phyloP scores from a whole-genome alignment of 305 asterid genomes.

The Solanum hybrid region DNA sequence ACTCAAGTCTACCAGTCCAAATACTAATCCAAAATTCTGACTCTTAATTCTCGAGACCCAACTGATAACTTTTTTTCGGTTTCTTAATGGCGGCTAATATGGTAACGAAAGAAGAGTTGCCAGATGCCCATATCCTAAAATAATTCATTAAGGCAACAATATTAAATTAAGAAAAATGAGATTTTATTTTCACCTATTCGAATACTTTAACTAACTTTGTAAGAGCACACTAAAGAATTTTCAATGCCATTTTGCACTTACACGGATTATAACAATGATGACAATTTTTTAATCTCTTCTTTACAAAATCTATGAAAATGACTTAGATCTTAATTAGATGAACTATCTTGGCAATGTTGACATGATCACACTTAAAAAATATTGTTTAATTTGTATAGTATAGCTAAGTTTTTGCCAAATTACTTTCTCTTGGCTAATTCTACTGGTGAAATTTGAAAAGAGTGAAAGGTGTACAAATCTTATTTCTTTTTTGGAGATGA shows the following conservation, averaged over 20 bases:
- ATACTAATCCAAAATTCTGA: background rate
- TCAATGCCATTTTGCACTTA: background rate
- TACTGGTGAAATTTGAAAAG: background rate
- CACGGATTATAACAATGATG: background rate
- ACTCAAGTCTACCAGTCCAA: background rate
- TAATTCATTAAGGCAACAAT: background rate
- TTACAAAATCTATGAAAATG: background rate
- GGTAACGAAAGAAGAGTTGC: background rate
- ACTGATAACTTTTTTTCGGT: background rate
- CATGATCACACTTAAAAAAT: background rate
- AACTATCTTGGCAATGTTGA: background rate
- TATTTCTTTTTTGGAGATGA: no score
- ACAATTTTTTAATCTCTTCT: background rate
- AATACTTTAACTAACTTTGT: background rate
- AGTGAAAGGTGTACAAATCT: background rate
- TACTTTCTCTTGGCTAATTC: background rate
- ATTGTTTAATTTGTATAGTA: background rate
- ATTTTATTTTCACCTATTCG: background rate
- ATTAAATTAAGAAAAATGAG: background rate
- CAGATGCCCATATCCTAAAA: background rate
- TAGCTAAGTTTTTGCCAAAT: background rate
- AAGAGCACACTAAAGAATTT: background rate
- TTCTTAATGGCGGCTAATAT: background rate
- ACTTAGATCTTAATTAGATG: background rate
- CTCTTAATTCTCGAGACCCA: background rate